phyloP scores from a whole-genome alignment of 257 asterid genomes.

The Nicotiana knightiana region DNA sequence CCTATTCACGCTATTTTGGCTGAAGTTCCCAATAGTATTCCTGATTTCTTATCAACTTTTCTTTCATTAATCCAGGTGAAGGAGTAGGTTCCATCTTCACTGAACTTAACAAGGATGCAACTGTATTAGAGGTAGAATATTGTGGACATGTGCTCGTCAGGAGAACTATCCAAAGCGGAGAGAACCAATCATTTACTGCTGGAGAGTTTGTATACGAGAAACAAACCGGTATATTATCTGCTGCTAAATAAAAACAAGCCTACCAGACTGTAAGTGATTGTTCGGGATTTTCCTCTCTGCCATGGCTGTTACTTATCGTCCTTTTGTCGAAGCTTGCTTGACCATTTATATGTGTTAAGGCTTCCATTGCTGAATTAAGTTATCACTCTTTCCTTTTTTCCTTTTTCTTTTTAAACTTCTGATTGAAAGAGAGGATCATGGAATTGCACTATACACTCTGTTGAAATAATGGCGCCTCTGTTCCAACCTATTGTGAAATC shows the following conservation, averaged over 20 bases:
- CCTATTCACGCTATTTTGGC: background rate
- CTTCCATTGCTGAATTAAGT: background rate
- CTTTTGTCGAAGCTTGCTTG: background rate
- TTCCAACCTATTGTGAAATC: background rate
- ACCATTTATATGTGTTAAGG: background rate
- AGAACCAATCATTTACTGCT: constrained; percentile 32
- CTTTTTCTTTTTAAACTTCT: background rate
- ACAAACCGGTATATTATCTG: constrained; percentile 28
- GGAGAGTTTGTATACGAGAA: constrained; percentile 40
- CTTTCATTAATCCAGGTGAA: constrained; percentile 48
- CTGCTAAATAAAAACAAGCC: background rate
- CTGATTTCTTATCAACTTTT: background rate
- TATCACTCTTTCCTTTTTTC: background rate
- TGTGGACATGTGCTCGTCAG: constrained; percentile 47
- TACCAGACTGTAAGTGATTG: background rate
- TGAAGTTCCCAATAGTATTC: background rate
- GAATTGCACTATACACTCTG: background rate
- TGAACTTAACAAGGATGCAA: constrained; percentile 23
- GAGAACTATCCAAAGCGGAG: constrained; percentile 34
- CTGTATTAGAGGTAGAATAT: constrained; percentile 55
- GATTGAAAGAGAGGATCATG: constrained; percentile 2
- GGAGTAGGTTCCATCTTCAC: constrained; percentile 65
- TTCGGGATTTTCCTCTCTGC: background rate
- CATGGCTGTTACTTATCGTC: background rate
- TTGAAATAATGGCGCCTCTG: constrained; percentile 1